Conservation (phyloP, 176 grass and related monocot genomes). For the Oryza glumipatula region DNA sequence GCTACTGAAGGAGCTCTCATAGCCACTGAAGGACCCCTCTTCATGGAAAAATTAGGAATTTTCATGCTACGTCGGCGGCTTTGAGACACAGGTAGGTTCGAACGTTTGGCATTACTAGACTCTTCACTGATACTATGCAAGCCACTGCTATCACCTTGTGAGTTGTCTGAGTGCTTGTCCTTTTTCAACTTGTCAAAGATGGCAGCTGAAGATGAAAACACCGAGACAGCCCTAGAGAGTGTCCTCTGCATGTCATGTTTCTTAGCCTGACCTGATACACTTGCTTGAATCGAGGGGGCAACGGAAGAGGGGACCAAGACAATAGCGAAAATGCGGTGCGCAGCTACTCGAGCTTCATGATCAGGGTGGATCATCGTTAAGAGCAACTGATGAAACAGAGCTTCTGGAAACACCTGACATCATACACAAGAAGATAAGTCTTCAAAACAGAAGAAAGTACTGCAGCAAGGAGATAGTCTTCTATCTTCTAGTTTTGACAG, state of each 20-base stretch:
- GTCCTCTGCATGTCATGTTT: slow-evolving; percentile 85
- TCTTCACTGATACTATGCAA: slow-evolving; percentile 49
- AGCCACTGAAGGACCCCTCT: slow-evolving; percentile 61
- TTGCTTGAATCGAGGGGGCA: slow-evolving; percentile 55
- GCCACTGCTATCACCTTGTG: slow-evolving; percentile 46
- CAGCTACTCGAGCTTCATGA: slow-evolving; percentile 85
- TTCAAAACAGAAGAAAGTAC: slow-evolving; percentile 26
- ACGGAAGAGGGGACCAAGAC: slow-evolving; percentile 98
- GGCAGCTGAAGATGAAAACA: slow-evolving; percentile 99
- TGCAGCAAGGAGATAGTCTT: slow-evolving; percentile 26
- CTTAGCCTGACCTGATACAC: slow-evolving; percentile 47
- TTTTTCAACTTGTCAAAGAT: slow-evolving; percentile 92
- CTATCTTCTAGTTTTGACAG: slow-evolving; percentile 13
- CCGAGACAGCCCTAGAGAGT: slow-evolving; percentile 95
- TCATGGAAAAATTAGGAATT: slow-evolving; percentile 67
- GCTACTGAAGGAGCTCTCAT: slow-evolving; percentile 58
- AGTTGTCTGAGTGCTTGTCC: slow-evolving; percentile 68
- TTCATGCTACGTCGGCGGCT: slow-evolving; percentile 65
- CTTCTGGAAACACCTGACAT: slow-evolving; percentile 94
- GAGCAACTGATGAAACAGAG: slow-evolving; percentile 95
- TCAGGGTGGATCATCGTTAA: slow-evolving; percentile 96
- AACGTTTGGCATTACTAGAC: slow-evolving; percentile 51
- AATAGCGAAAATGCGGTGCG: slow-evolving; percentile 98
- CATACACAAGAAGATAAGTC: slow-evolving; percentile 38
- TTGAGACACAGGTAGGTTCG: slow-evolving; percentile 70